Base-by-base conservation (phyloP, 257 asterid species). In the Capsicum pubescens region DNA sequence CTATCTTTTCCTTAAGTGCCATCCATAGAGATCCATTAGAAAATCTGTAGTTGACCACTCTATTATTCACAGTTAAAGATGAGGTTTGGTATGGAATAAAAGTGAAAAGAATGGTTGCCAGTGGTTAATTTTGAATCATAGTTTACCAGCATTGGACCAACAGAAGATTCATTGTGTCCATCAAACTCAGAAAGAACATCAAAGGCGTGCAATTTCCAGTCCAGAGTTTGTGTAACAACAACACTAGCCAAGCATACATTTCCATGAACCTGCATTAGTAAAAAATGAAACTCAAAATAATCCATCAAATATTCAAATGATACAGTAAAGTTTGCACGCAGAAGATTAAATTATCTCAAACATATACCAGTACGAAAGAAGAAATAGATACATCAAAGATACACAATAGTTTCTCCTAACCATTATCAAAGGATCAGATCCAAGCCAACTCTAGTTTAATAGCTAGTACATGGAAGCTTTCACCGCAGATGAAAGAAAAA, bases 221-320 rank as follows among this genome's bases (percentile, higher is more conserved):
- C 99, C 93, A 97, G 86, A 52, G 98, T 97, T 89, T 91, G 95
- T 13, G 99, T 97, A 84, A 95, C 99, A 80, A 97, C 98, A 89
- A 97, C 98, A 89, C 98, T 97, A 88, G 98, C 93, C 94, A 91
- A 88, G 83, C 95, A 97, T 89, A 97, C 99, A 91, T 97, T 97
- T 82, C 98, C 98, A 91, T 97, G 99, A 84, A 97, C 97, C 99
- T 96, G 95, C 87, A 87, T 64, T 78, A 80, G 88, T 87, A 87
- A 82, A 48, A 39, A 19, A 19, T 72, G 80, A 59, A 48, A 12
- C 44, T 48, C 60, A 72, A 72, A 48, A 72, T 72, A 72, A 74
- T 74, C 60, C 80, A 74, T 74, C 60, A 74, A 50, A 21, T 50
- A 74, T 50, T 50, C 60, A 8, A 74, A 60, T 48, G 44, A 74